Percentiles rank a stretch among this genome's conserved stretches.
These are phyloP conservation scores for Globisporangium camurandrum DNA, from an alignment of 352 stramenopile genomes.

Conservation along the genomic window DNA sequence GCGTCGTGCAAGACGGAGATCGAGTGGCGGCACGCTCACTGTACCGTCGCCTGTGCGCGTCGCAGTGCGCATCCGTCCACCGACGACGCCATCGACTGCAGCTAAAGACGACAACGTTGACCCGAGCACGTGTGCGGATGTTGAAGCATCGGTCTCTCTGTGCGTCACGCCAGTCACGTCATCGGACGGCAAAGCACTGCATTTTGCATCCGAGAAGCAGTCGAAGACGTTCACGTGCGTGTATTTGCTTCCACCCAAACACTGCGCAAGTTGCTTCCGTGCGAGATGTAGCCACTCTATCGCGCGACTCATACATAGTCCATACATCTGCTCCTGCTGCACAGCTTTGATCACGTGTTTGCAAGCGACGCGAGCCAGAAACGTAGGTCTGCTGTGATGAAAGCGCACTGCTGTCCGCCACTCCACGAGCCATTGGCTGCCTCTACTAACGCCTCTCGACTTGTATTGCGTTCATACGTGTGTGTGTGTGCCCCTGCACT, in stretches of 20 bases:
- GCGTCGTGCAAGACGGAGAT: constrained; percentile 7
- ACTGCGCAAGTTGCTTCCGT: not conserved
- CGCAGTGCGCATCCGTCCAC: constrained; percentile 53
- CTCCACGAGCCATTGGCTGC: not conserved
- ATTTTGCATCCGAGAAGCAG: constrained; percentile 30
- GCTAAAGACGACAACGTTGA: constrained; percentile 1
- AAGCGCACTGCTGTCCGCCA: not conserved
- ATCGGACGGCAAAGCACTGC: constrained; percentile 12
- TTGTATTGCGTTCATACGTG: not conserved
- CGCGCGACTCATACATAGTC: not conserved
- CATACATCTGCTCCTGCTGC: constrained; percentile 1
- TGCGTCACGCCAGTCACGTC: constrained; percentile 10
- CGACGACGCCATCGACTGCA: not conserved
- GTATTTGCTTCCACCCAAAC: no score
- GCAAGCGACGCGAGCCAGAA: constrained; percentile 23
- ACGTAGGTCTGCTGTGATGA: constrained; percentile 14
- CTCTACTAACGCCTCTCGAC: no score
- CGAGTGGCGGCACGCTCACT: constrained; percentile 1
- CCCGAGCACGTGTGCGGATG: no score
- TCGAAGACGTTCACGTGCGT: constrained; percentile 40
- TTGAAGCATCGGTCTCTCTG: no score
- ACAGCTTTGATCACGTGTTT: constrained; percentile 61
- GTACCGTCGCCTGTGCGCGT: constrained; percentile 42
- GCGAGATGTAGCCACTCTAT: not conserved
- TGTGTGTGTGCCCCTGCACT: not conserved